Base-by-base conservation (phyloP, 1,284 basidiomycete genomes). In the Melampsora abietis-canadensis region DNA sequence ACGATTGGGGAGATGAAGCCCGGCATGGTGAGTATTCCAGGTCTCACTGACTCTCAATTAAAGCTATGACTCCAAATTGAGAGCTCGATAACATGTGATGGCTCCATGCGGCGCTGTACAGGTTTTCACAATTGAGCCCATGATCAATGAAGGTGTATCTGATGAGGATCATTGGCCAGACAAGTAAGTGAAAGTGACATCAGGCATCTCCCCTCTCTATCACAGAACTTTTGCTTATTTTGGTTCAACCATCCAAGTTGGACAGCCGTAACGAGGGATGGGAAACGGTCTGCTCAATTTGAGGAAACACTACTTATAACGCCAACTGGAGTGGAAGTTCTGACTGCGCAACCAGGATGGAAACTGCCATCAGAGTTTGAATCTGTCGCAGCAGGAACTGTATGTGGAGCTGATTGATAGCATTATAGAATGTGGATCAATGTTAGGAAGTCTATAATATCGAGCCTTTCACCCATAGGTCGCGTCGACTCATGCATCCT, bases 221-320 rank as follows among this genome's bases (percentile, higher is more conserved):
- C 7, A 21, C 17, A 66, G 77, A 78, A n/a, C 34, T 76, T 76
- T 21, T 60, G 47, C 8, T 14, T 27, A 14, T 78, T 87, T 85
- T 77, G 88, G 87, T 87, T 86, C 86, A 60, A 30, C 64, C 14
- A 86, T 88, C 68, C 84, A 88, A 68, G 80, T 77, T 97, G 94
- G 94, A 97, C 94, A 2, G 92, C 93, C 0, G 91, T 91, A 21
- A 98, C 94, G 2, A 82, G 86, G 2, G 94, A 97, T 82, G 94
- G 94, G 37, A 90, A 90, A 81, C 85, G 86, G 76, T 93, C 90
- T 77, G 94, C 94, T 5, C 94, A 98, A 80, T 97, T 96, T 80
- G 94, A 98, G 82, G 94, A 98, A 79, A 96, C 94, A 0, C 84
- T 91, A 54, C 82, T 98, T 90, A 90, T 98, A 80, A 97, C 94